Evolutionary conservation across 768 basidiomycete species (phyloP), one percentile per base, ranked within the genome.

Genomic region (Glaciozyma antarctica): DNA sequence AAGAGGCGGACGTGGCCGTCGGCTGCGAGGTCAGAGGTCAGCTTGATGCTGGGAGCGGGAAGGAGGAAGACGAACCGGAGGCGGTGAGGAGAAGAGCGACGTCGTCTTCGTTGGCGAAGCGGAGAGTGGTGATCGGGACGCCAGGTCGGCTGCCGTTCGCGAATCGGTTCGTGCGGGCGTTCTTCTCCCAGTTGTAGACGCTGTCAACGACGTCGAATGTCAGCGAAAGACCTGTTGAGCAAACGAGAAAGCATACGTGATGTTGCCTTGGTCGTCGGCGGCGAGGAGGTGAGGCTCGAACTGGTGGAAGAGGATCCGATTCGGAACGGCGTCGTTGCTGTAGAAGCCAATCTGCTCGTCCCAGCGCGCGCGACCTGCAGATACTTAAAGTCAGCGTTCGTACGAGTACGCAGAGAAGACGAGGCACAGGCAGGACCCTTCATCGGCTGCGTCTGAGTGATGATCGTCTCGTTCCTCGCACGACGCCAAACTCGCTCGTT

Each of bases 401-500:
- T 30, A 15, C n/a, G 26, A 24, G 5, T 55, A 51, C 32, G 15
- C n/a, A 45, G 16, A 54, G 22, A 15, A 5, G 13, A 24, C 32
- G 22, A 78, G 84, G 74, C 71, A 90, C 93, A 84, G 9, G 93
- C 89, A 55, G 81, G 76, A n/a, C 82, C 79, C 38, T 85, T 83
- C 72, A 91, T 87, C 19, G 81, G 77, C 61, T 81, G 78, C 6
- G 88, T 90, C 72, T 87, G 84, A 41, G 80, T 76, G 24, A 85
- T 80, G 57, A 92, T 82, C 63, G 84, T 81, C 70, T 97, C 92
- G 73, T 95, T 95, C 59, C 92, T 85, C 68, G 86, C 82, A 71
- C 93, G 87, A 68, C 93, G 81, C 93, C 93, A 98, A 0, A 92
- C 84, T 73, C 95, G 93, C 73, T 94, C 88, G 73, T 95, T 98